Percentiles rank a stretch among this genome's conserved stretches.
Conservation (phyloP, 129 eudicot species). For the Cynara cardunculus region DNA sequence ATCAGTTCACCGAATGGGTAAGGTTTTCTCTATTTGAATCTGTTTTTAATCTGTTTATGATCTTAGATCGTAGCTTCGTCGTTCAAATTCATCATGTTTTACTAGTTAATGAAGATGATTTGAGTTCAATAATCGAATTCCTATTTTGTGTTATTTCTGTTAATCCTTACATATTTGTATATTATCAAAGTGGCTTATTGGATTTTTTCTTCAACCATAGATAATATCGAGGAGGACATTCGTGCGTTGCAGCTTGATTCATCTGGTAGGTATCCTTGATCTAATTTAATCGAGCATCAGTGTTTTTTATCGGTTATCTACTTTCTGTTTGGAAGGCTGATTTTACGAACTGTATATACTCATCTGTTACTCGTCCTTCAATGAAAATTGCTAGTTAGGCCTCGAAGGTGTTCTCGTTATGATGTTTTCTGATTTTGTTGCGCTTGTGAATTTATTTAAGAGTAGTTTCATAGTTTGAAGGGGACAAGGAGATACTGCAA, state of each 20-base stretch:
- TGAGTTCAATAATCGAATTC: not conserved
- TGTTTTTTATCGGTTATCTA: not conserved
- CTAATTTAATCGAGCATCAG: not conserved
- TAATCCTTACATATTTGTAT: not conserved
- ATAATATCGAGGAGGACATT: constrained; percentile 67
- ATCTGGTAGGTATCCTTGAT: constrained; percentile 42
- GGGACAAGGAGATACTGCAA: not conserved
- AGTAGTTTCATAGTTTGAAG: not conserved
- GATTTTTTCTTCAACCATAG: constrained; percentile 24
- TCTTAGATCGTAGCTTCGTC: not conserved
- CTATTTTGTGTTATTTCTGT: not conserved
- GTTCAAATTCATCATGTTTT: not conserved
- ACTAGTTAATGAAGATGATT: not conserved
- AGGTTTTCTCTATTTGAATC: not conserved
- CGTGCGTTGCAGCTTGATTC: constrained; percentile 92
- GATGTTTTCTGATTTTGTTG: not conserved
- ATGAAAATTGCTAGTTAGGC: not conserved
- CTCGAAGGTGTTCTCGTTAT: not conserved
- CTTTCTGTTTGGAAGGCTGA: not conserved
- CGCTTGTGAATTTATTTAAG: not conserved
- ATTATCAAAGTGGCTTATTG: not conserved
- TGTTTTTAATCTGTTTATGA: not conserved
- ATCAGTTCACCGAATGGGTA: not conserved
- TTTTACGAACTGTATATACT: not conserved
- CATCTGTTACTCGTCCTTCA: not conserved